A percentile compares a stretch with the other conserved stretches of the same genome.
These are phyloP conservation scores for Paxillus ammoniavirescens DNA, from an alignment of 768 basidiomycete species.

Conservation along the genomic window DNA sequence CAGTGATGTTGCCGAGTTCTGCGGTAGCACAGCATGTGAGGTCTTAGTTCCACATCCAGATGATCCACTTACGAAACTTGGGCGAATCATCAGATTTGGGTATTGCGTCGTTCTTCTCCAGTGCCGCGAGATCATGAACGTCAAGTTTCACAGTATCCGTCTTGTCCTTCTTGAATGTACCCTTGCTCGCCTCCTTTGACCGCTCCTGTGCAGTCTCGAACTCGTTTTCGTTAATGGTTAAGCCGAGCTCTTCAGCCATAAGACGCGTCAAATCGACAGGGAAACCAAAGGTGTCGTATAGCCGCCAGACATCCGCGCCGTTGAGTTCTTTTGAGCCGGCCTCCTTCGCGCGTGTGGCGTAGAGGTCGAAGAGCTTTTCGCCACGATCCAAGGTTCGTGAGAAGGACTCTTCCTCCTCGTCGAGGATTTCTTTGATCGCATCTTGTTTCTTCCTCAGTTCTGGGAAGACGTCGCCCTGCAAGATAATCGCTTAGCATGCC, in stretches of 20 bases:
- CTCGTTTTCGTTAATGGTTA: constrained; percentile 82
- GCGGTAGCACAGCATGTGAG: constrained; percentile 1
- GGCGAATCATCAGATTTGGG: constrained; percentile 91
- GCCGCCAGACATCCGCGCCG: constrained; percentile 93
- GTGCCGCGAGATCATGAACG: constrained; percentile 87
- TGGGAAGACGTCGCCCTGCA: constrained; percentile 83
- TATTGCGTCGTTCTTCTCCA: constrained; percentile 75
- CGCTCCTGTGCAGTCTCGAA: constrained; percentile 86
- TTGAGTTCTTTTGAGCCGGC: constrained; percentile 63
- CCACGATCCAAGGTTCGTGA: constrained; percentile 96
- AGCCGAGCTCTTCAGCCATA: constrained; percentile 93
- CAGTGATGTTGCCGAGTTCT: constrained; percentile 78
- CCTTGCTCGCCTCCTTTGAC: constrained; percentile 92
- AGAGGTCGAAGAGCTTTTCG: constrained; percentile 92
- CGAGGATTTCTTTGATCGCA: constrained; percentile 91
- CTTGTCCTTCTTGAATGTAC: constrained; percentile 66
- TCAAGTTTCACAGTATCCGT: constrained; percentile 83
- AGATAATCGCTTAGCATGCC: constrained; percentile 6
- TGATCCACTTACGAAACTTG: constrained; percentile 74
- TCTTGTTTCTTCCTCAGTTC: constrained; percentile 81
- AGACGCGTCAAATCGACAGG: constrained; percentile 93
- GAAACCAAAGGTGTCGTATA: constrained; percentile 99
- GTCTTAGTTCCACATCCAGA: not conserved
- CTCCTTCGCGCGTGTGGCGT: constrained; percentile 65
- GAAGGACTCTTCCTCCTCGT: constrained; percentile 98